Conservation (phyloP, 495 filamentous ascomycete genomes). For the Aspergillus ellipticus region DNA sequence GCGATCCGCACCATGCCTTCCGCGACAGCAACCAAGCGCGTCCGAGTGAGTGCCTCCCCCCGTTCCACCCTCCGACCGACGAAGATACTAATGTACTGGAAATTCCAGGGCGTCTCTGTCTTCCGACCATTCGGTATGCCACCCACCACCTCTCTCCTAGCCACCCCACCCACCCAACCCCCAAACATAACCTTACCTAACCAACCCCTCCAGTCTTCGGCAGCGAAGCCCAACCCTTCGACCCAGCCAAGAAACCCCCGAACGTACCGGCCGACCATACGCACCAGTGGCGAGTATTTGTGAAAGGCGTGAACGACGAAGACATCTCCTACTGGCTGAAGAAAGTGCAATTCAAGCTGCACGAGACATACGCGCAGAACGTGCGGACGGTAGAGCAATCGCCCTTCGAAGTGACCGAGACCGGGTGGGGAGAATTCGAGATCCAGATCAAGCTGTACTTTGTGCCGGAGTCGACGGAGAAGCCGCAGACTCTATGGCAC, state of each 20-base stretch:
- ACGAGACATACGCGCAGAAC: slow-evolving; percentile 89
- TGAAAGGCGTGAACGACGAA: slow-evolving; percentile 77
- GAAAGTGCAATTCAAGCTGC: slow-evolving; percentile 95
- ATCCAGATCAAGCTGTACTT: slow-evolving; percentile 93
- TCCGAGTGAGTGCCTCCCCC: slow-evolving; percentile 41
- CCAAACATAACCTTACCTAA: slow-evolving; percentile 12
- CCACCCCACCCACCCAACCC: neutral
- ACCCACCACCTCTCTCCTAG: neutral
- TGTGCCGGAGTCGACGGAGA: slow-evolving; percentile 77
- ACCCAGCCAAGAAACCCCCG: slow-evolving; percentile 63
- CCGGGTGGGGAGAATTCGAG: slow-evolving; percentile 97
- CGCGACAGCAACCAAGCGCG: slow-evolving; percentile 53
- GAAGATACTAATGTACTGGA: no score
- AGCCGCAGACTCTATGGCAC: slow-evolving; percentile 87
- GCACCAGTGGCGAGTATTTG: slow-evolving; percentile 91
- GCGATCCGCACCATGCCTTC: slow-evolving; percentile 44
- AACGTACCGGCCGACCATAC: slow-evolving; percentile 72
- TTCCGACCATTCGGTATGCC: slow-evolving; percentile 65
- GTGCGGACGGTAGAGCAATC: slow-evolving; percentile 72
- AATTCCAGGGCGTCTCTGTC: slow-evolving; percentile 68
- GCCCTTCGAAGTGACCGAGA: slow-evolving; percentile 84
- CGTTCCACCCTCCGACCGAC: neutral
- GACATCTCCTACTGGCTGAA: slow-evolving; percentile 94
- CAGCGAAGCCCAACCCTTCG: slow-evolving; percentile 71
- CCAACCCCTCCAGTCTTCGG: slow-evolving; percentile 62